phyloP scores from a whole-genome alignment of 768 basidiomycete genomes.

The Boletus barrowsii region DNA sequence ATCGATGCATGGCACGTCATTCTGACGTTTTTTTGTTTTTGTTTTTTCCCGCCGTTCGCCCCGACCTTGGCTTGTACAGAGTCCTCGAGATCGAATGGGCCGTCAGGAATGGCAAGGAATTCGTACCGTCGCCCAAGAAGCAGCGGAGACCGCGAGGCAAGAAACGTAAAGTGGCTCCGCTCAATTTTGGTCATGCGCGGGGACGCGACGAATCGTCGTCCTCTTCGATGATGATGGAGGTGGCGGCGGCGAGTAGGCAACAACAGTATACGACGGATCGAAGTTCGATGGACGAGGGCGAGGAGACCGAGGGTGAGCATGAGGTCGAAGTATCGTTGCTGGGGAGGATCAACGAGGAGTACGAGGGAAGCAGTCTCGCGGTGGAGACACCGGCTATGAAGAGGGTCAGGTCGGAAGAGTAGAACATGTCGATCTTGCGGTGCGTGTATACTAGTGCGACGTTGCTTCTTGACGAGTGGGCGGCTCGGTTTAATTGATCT shows the following conservation, averaged over 20 bases:
- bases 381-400: conserved; percentile 27
- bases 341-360: conserved; percentile 24
- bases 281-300: conserved; percentile 39
- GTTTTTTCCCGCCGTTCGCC: neutral
- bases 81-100: conserved; percentile 84
- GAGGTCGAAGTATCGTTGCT: conserved; percentile 13
- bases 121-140: conserved; percentile 55
- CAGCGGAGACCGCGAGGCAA: conserved; percentile 33
- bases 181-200: conserved; percentile 8
- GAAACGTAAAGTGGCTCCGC: conserved; percentile 29
- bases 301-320: conserved; percentile 32
- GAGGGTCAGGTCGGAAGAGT: conserved; percentile 23
- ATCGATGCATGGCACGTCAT: conserved; percentile 34
- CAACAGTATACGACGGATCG: conserved; percentile 14
- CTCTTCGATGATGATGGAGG: conserved; percentile 10
- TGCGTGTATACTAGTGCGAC: neutral
- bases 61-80: conserved; percentile 34
- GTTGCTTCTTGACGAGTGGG: too few species aligned
- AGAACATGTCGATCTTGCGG: neutral
- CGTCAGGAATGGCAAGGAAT: conserved; percentile 57
- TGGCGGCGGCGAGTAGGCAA: neutral
- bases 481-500: too few species aligned
- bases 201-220: conserved; percentile 10
- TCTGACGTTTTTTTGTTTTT: conserved; percentile 41
- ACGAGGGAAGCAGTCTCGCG: conserved; percentile 19